Base-by-base conservation (phyloP, 768 basidiomycete species). In the Fistulinella prunicolor region DNA sequence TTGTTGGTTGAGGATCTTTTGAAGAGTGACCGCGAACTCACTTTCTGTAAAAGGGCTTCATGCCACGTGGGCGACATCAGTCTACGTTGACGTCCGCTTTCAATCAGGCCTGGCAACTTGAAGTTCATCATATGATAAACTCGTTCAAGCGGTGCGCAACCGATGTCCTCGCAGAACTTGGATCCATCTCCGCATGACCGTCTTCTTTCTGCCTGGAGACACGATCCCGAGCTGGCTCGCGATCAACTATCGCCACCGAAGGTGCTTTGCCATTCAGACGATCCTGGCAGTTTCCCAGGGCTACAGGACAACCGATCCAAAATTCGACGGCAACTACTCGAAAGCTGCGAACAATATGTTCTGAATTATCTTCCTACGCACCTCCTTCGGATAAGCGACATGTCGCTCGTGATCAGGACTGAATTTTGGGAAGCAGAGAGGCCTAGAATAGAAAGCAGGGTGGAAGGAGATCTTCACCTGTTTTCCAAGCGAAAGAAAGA, bases 281-380 rank as follows among this genome's bases (percentile, higher is more conserved):
- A 23, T 40, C 34, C 35, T 24, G 1, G 20, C 14, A 6, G 13
- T 16, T 21, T 35, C 30, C 19, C 30, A 24, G 12, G 22, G 5
- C 37, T 13, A 10, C 42, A 23, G 21, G 46, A 35, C 23, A 13
- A 24, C 24, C 52, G 1, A 21, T 41, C 35, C 4, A 40, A 2
- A 35, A 16, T 44, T 22, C 42, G 17, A 8, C 54, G n/a, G 10
- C 52, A 41, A 34, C 35, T 55, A 7, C 42, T 55, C 9, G 52
- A 45, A 28, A 28, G 9, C 12, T 55, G 54, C 9, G 53, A 55
- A 42, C 53, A 24, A 40, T 61, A 54, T 16, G 47, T 56, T 19
- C 38, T 50, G 23, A 63, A 60, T n/a, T 46, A 53, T 16, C 40
- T 60, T 22, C 60, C 61, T 21, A 36, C 58, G 4, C 51, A 42